Conservation (phyloP, 495 filamentous ascomycete genomes). For the Penicillium odoratum region DNA sequence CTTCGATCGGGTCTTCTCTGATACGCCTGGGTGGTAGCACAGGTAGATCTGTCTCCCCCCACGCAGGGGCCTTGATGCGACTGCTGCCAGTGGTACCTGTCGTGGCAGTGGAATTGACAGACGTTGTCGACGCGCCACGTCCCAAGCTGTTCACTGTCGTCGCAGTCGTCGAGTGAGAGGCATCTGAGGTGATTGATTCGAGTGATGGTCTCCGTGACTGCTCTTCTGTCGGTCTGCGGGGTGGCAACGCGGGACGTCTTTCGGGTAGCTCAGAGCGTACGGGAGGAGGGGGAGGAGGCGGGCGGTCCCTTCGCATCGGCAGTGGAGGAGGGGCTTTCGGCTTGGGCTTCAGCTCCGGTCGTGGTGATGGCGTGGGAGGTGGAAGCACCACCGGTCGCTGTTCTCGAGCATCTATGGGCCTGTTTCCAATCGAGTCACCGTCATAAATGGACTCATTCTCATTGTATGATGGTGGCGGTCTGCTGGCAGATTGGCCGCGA, state of each 20-base stretch:
- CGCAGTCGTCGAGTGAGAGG: slow-evolving; percentile 35
- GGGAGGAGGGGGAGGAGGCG: slow-evolving; percentile 44
- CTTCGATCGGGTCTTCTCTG: slow-evolving; percentile 20
- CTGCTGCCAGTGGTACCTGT: slow-evolving; percentile 11
- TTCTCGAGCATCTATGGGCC: slow-evolving; percentile 31
- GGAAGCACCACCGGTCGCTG: slow-evolving; percentile 24
- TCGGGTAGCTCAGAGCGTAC: slow-evolving; percentile 38
- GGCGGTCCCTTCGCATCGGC: slow-evolving; percentile 46
- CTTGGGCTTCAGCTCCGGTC: slow-evolving; percentile 37
- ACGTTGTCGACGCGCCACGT: slow-evolving; percentile 34
- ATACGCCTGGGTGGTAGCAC: slow-evolving; percentile 44
- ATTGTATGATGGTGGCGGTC: slow-evolving; percentile 42
- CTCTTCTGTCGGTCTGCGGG: slow-evolving; percentile 40
- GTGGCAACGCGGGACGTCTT: slow-evolving; percentile 37
- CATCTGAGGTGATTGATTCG: slow-evolving; percentile 41
- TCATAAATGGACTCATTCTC: slow-evolving; percentile 34
- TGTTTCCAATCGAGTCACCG: slow-evolving; percentile 43
- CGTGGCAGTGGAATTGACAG: slow-evolving; percentile 26
- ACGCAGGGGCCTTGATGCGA: slow-evolving; percentile 44
- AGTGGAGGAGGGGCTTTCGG: slow-evolving; percentile 49
- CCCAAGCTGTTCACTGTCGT: slow-evolving; percentile 37
- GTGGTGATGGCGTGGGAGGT: slow-evolving; percentile 22
- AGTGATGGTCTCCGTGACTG: slow-evolving; percentile 28
- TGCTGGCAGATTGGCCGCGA: slow-evolving; percentile 47
- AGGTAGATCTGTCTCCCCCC: slow-evolving; percentile 45